Evolutionary conservation across 106 monocot genomes (phyloP), one percentile per base, ranked within the genome.

Genomic region (Dioscorea alata): DNA sequence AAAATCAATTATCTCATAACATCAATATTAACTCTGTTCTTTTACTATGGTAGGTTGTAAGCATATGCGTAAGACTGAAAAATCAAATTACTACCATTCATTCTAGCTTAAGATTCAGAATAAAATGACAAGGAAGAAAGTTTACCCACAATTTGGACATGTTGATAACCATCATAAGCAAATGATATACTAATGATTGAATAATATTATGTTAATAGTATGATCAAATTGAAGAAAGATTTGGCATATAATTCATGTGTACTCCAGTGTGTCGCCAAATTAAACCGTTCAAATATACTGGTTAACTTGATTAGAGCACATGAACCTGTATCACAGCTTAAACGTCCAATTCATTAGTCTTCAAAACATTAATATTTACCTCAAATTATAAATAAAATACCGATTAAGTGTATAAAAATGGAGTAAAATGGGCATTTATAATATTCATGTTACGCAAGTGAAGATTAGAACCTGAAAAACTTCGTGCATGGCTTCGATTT

Each of bases 401-500:
- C 13, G 17, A 48, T 35, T 8, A 48, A 4, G 13, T 42, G 54
- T 19, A 65, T 80, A 42, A 42, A 42, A 42, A 42, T 42, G 42
- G 42, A 42, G 6, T 8, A 42, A 42, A 42, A 42, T 8, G 42
- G 42, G 42, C 42, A 42, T 42, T 42, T 64, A 73, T 56, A 59
- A 73, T 71, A 74, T 82, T 80, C 67, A 75, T 82, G 57, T 88
- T 85, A 72, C 58, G 70, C 35, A 73, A 78, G 86, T 82, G 89
- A 83, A 84, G 89, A 84, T 93, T 89, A 77, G 81, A 93, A 93
- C 93, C 93, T 97, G 92, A 97, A 97, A 97, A 97, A 97, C 77
- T 97, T 97, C 80, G 86, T 97, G 92, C 96, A 97, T 70, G 96
- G 96, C 92, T 92, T 97, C 82, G 89, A 92, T 97, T 97, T 97